phyloP scores from a whole-genome alignment of 2,329 filamentous ascomycete genomes.

The Pseudogymnoascus sp. region DNA sequence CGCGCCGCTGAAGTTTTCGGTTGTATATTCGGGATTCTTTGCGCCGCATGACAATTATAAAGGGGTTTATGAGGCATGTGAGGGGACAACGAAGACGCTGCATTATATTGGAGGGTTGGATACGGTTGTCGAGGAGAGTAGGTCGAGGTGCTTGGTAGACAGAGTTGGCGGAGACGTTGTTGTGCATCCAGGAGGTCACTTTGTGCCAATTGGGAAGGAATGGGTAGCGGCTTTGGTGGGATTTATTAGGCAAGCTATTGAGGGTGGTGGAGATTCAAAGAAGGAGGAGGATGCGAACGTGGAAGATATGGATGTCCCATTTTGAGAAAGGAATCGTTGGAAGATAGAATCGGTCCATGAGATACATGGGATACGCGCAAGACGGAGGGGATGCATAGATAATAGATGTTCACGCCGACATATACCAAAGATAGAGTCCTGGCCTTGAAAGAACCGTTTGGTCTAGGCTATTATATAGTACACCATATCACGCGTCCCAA shows the following conservation, averaged over 20 bases:
- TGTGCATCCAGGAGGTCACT: constrained; percentile 78
- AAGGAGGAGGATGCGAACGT: constrained; percentile 45
- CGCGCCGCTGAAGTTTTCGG: constrained; percentile 58
- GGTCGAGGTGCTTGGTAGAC: constrained; percentile 60
- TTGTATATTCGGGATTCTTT: constrained; percentile 71
- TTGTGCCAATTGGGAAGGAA: constrained; percentile 75
- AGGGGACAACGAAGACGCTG: constrained; percentile 67
- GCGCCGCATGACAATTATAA: constrained; percentile 53
- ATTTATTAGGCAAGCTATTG: constrained; percentile 50
- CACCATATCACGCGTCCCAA: constrained; percentile 2
- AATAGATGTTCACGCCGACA: constrained; percentile 11
- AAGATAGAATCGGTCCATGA: neutral
- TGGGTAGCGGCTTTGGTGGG: constrained; percentile 68
- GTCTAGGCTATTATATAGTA: constrained; percentile 28
- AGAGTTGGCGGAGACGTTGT: constrained; percentile 47
- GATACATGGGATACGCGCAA: constrained; percentile 9
- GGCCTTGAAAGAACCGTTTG: constrained; percentile 20
- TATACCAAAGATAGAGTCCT: constrained; percentile 11
- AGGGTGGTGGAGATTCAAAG: constrained; percentile 14
- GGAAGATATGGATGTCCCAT: constrained; percentile 63
- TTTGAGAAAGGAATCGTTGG: constrained; percentile 29
- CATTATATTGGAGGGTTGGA: constrained; percentile 80
- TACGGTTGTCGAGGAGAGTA: constrained; percentile 74
- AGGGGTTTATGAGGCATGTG: constrained; percentile 62
- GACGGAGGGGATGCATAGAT: constrained; percentile 17